Evolutionary conservation across 805 yeast species (phyloP).

Genomic region (Starmerella sp.): DNA sequence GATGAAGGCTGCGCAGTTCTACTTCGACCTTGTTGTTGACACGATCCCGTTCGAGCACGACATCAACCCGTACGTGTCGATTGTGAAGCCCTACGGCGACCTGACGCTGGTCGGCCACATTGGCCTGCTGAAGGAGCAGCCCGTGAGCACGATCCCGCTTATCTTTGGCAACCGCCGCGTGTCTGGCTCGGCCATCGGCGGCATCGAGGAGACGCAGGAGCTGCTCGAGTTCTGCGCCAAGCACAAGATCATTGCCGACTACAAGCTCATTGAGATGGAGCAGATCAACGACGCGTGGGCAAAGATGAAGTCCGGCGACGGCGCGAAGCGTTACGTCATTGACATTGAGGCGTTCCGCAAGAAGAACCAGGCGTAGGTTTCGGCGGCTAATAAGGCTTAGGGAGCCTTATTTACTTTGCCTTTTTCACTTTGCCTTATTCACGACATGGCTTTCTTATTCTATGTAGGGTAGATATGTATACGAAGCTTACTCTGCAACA

Average conservation of each 20-base stretch:
- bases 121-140: slow-evolving; percentile 28
- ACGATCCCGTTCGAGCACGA: slow-evolving; percentile 41
- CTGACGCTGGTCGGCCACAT: slow-evolving; percentile 73
- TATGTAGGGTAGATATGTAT: no score
- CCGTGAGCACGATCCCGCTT: slow-evolving; percentile 37
- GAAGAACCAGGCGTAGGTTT: neutral
- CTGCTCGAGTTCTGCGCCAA: slow-evolving; percentile 55
- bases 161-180: slow-evolving; percentile 34
- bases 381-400: no score
- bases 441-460: no score
- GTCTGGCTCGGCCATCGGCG: slow-evolving; percentile 46
- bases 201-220: slow-evolving; percentile 51
- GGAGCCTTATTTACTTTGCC: no score
- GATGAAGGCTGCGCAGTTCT: slow-evolving; percentile 25
- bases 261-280: slow-evolving; percentile 44
- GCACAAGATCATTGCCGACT: slow-evolving; percentile 49
- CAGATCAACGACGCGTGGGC: slow-evolving; percentile 17
- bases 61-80: slow-evolving; percentile 37
- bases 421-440: no score
- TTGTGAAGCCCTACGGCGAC: slow-evolving; percentile 47
- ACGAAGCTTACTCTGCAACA: no score
- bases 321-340: slow-evolving; percentile 15
- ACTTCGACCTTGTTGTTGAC: slow-evolving; percentile 45
- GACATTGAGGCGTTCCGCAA: slow-evolving; percentile 7
- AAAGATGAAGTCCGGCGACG: slow-evolving; percentile 10